Evolutionary conservation across 176 grass and related monocot genomes (phyloP), one percentile per base, ranked within the genome.

Genomic region (Avena sativa): DNA sequence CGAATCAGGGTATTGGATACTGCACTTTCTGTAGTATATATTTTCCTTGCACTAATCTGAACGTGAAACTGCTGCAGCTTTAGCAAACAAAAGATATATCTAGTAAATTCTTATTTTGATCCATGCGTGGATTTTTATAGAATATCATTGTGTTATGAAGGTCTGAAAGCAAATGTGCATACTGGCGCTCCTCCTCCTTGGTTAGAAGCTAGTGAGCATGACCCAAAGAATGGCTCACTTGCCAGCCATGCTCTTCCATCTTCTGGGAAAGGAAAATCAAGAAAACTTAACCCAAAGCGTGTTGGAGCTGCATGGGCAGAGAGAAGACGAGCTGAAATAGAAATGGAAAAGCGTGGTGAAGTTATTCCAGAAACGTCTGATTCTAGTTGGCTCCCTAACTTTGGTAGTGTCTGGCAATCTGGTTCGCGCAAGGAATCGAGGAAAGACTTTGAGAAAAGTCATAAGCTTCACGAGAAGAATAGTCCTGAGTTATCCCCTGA

Each of bases 281-380:
- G 30, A 69, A 96, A 91, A 85, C 86, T 99, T 49, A 99, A 99
- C 80, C 92, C 97, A 80, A 99, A 96, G 58, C 89, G 92, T 57
- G 97, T 99, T 76, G 97, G 94, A 88, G 94, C 97, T 56, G 90
- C 94, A 88, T 99, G 97, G 97, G 92, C 94, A 47, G 94, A 96
- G 63, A 96, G 87, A 92, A 92, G 92, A 85, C 89, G 90, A 90
- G 85, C 89, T 76, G 94, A 99, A 85, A 88, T 99, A 74, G 89
- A 96, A 72, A 87, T 86, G 89, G 92, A 99, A 84, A 99, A 94
- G 76, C 84, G 73, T 50, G 95, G 88, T 19, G 83, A 92, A 85
- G 74, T 87, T 79, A 60, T 89, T 79, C 73, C 89, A 80, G 86
- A 86, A 75, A 74, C 16, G 34, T 82, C 76, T 84, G 88, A 89